A percentile compares a stretch with the other conserved stretches of the same genome.
Conservation (phyloP, 306 rosid genomes). For the Begonia masoniana region DNA sequence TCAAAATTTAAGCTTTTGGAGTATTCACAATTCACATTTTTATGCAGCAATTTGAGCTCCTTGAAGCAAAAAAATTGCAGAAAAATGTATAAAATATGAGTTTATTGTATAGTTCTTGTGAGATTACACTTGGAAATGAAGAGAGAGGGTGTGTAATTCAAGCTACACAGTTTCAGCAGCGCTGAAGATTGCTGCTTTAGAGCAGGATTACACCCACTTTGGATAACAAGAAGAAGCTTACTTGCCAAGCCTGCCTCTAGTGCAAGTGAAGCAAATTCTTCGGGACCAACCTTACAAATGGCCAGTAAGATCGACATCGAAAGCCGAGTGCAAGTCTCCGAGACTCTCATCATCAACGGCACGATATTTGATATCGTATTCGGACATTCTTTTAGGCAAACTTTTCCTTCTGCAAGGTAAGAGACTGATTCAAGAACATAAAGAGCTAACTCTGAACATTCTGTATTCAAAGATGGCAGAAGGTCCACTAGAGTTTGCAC, state of each 20-base stretch:
- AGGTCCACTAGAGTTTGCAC: constrained; percentile 30
- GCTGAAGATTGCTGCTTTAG: constrained; percentile 35
- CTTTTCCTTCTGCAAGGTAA: constrained; percentile 29
- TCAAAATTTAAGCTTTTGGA: background rate
- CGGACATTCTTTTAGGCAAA: constrained; percentile 36
- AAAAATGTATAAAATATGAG: constrained; percentile 1
- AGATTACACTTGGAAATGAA: constrained; percentile 54
- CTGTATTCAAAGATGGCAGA: constrained; percentile 23
- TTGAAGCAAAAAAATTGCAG: background rate
- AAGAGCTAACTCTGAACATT: constrained; percentile 33
- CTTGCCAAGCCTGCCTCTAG: constrained; percentile 55
- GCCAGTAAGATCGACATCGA: constrained; percentile 44
- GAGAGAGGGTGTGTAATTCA: constrained; percentile 34
- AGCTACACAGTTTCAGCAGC: constrained; percentile 38
- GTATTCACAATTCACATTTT: background rate
- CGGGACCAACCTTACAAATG: constrained; percentile 40
- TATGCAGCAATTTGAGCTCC: constrained; percentile 1
- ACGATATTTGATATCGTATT: constrained; percentile 32
- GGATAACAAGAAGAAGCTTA: constrained; percentile 39
- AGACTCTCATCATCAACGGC: constrained; percentile 38
- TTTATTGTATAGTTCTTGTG: constrained; percentile 43
- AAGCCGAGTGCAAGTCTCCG: constrained; percentile 39
- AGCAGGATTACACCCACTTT: constrained; percentile 38
- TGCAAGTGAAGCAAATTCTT: constrained; percentile 37
- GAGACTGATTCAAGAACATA: constrained; percentile 27